Base-by-base conservation (phyloP, 129 eudicot species). In the Centrapalus pauciflorus region DNA sequence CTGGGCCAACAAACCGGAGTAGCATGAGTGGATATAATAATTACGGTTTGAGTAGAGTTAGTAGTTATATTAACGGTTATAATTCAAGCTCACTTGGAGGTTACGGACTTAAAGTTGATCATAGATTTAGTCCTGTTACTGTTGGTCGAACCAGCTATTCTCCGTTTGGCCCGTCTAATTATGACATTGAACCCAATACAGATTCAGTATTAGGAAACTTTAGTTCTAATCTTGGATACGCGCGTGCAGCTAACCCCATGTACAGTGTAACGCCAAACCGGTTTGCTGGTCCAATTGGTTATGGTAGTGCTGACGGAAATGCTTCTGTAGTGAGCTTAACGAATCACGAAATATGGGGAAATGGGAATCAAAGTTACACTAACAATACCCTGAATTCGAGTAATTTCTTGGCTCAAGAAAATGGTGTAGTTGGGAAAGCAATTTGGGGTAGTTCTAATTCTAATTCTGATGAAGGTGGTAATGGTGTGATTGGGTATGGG, bases 31-130 rank as follows among this genome's bases (percentile, higher is more conserved):
- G 80, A 43, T 66, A 80, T 66, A 72, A 80, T 66, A 72, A 48
- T 55, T 68, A 74, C 49, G 90, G 97, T 26, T 68, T 82, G 29
- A 82, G 77, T 64, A 87, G 92, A 59, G 92, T 76, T 34, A 78
- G 68, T 73, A 82, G 77, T 71, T 74, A 80, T 45, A 71, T 77
- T 30, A 79, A 70, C 60, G 82, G 82, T 24, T 84, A 71, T 67
- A 69, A 64, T 75, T 81, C 83, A 35, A 86, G 43, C 68, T 67
- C 87, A 82, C 17, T 62, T 11, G 73, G 74, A 41, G 48, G 75
- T 45, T 73, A 80, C 68, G 87, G 97, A 64, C 66, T 87, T 61
- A 84, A 84, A 67, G 67, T 83, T 71, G 88, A 91, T 64, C 86
- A 79, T 57, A 81, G 95, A 50, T 82, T 67, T 38, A 81, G 91